Evolutionary conservation across 2,329 filamentous ascomycete genomes (phyloP).

Genomic region (Ceratocystis papillata): DNA sequence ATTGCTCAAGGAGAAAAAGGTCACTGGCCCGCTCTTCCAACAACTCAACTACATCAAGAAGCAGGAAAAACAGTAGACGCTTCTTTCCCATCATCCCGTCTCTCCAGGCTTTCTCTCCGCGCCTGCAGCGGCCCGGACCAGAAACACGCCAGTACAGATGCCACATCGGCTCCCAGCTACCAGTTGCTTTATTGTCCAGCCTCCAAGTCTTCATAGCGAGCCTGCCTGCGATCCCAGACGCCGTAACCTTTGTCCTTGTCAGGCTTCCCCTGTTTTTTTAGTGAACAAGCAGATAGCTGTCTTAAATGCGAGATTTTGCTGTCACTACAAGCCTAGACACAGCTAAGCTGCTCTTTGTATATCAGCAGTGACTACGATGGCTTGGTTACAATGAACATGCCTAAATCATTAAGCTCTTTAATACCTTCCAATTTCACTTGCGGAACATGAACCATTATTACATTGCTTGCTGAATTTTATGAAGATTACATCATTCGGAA

Average conservation of each 20-base stretch:
- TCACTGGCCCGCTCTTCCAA: slow-evolving; percentile 68
- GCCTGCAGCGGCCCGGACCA: neutral
- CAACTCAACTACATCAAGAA: slow-evolving; percentile 64
- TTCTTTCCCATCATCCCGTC: neutral
- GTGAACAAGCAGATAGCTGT: slow-evolving; percentile 4
- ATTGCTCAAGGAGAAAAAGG: slow-evolving; percentile 62
- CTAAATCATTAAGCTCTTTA: neutral
- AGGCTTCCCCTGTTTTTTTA: neutral
- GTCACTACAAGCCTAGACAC: neutral
- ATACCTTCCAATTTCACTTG: neutral
- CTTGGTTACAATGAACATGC: neutral
- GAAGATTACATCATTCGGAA: too few relatives aligned
- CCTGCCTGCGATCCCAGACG: slow-evolving; percentile 23
- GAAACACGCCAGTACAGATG: slow-evolving; percentile 19
- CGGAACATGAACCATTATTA: neutral
- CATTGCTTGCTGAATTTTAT: too few relatives aligned
- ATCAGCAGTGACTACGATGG: neutral
- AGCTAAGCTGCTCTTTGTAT: neutral
- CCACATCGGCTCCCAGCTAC: slow-evolving; percentile 19
- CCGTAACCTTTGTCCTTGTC: neutral
- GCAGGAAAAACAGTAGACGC: slow-evolving; percentile 32
- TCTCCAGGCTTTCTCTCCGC: neutral
- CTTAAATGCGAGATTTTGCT: slow-evolving; percentile 5
- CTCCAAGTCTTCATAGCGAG: neutral
- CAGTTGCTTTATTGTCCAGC: slow-evolving; percentile 18